A percentile compares a stretch with the other conserved stretches of the same genome.
phyloP scores from a whole-genome alignment of 148 eudicot species.

The Camellia sinensis region DNA sequence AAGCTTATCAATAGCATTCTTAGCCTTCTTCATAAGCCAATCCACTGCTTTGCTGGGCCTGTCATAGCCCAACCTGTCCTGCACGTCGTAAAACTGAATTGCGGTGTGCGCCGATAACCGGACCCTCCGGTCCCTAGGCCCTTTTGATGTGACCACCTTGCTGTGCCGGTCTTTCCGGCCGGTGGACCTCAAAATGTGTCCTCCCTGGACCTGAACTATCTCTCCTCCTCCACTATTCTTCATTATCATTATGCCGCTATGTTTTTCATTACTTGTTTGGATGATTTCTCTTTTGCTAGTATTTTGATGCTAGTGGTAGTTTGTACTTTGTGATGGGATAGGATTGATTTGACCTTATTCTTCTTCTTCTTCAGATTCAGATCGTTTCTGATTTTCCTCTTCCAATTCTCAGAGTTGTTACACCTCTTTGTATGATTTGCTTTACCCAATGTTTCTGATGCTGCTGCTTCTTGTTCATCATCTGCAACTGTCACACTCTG shows the following conservation, averaged over 20 bases:
- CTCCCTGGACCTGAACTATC: slow-evolving; percentile 44
- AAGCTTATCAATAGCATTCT: slow-evolving; percentile 40
- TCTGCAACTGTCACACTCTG: background rate
- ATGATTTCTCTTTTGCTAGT: background rate
- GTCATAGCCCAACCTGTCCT: slow-evolving; percentile 48
- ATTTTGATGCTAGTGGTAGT: background rate
- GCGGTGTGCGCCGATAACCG: slow-evolving; percentile 50
- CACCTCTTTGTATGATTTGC: background rate
- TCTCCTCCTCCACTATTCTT: slow-evolving; percentile 25
- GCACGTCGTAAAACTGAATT: slow-evolving; percentile 51
- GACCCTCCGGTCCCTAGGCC: slow-evolving; percentile 45
- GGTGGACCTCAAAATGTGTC: slow-evolving; percentile 42
- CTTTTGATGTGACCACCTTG: slow-evolving; percentile 47
- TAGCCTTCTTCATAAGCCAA: slow-evolving; percentile 46
- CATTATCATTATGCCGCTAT: background rate
- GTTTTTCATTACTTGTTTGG: background rate
- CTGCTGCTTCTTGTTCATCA: background rate
- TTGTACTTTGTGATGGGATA: background rate
- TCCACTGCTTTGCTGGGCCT: slow-evolving; percentile 51
- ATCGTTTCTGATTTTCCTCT: background rate
- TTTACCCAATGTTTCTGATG: background rate
- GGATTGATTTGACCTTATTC: background rate
- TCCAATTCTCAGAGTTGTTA: background rate
- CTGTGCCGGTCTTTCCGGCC: slow-evolving; percentile 52
- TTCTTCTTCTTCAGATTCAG: background rate